phyloP scores from a whole-genome alignment of 2,329 filamentous ascomycete genomes.

The Beauveria brongniartii region DNA sequence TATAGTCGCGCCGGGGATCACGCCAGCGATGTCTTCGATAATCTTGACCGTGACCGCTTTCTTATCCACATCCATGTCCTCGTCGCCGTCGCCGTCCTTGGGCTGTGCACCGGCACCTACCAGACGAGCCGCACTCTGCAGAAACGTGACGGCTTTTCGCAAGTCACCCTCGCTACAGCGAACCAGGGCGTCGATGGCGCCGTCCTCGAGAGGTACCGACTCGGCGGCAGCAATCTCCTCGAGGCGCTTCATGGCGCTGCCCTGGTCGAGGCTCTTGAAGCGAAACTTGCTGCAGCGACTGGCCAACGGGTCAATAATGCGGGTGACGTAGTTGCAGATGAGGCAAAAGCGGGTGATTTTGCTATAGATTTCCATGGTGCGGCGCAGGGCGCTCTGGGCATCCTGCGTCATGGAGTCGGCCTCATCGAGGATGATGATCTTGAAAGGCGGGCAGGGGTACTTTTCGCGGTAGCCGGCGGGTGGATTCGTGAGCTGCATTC shows the following conservation, averaged over 20 bases:
- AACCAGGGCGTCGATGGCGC: constrained; percentile 77
- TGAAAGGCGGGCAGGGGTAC: constrained; percentile 95
- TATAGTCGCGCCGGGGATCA: constrained; percentile 73
- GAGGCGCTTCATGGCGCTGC: constrained; percentile 70
- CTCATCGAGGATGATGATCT: constrained; percentile 97
- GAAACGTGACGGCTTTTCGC: constrained; percentile 88
- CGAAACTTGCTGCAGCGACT: constrained; percentile 93
- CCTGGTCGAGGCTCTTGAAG: constrained; percentile 91
- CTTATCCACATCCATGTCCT: constrained; percentile 53
- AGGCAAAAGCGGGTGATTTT: constrained; percentile 96
- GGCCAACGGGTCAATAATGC: constrained; percentile 94
- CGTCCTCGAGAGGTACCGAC: constrained; percentile 65
- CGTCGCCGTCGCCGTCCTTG: constrained; percentile 43
- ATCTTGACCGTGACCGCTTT: constrained; percentile 65
- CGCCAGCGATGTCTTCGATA: constrained; percentile 91
- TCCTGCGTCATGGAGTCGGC: constrained; percentile 99
- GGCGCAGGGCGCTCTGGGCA: constrained; percentile 81
- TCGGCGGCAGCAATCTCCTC: constrained; percentile 77
- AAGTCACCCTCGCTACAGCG: constrained; percentile 88
- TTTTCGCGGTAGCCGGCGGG: constrained; percentile 57
- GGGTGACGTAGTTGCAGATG: constrained; percentile 96
- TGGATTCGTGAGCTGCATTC: constrained; percentile 84
- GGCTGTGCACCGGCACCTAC: constrained; percentile 56
- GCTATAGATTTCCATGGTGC: constrained; percentile 97
- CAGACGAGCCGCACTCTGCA: constrained; percentile 88